These are phyloP conservation scores for Reutealis trisperma DNA, from an alignment of 345 rosid species.

Conservation along the genomic window DNA sequence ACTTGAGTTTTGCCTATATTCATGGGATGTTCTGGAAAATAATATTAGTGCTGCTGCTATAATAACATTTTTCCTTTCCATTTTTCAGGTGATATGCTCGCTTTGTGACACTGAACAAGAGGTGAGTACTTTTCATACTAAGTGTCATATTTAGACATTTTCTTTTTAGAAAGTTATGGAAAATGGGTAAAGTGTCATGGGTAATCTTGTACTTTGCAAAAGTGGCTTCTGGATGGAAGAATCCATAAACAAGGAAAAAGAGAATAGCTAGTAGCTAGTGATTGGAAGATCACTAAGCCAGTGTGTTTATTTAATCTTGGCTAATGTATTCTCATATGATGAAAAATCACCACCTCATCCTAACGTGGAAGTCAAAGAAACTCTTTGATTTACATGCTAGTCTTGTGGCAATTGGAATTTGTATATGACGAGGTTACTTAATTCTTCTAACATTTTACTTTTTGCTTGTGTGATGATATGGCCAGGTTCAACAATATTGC, in stretches of 20 bases:
- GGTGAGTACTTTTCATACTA: slow-evolving; percentile 42
- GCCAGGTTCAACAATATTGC: slow-evolving; percentile 68
- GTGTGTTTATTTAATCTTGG: background rate
- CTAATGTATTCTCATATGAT: background rate
- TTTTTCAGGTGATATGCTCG: slow-evolving; percentile 63
- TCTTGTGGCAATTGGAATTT: background rate
- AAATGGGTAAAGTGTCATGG: background rate
- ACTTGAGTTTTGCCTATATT: slow-evolving; percentile 2
- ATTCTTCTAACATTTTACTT: background rate
- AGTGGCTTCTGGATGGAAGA: background rate
- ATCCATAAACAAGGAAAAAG: background rate
- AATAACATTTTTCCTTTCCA: background rate
- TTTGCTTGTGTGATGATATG: slow-evolving; percentile 19
- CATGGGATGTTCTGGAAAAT: background rate
- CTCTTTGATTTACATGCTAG: background rate
- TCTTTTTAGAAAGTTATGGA: background rate
- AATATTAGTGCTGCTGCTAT: background rate
- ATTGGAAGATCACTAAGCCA: background rate
- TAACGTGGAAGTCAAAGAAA: background rate
- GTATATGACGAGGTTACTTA: background rate
- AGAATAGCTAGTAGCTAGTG: background rate
- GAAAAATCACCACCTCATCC: background rate
- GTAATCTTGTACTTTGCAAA: background rate
- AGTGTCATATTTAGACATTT: background rate
- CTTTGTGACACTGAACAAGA: slow-evolving; percentile 87